A percentile compares a stretch with the other conserved stretches of the same genome.
These are phyloP conservation scores for Casuarina equisetifolia DNA, from an alignment of 306 rosid genomes.

Conservation along the genomic window DNA sequence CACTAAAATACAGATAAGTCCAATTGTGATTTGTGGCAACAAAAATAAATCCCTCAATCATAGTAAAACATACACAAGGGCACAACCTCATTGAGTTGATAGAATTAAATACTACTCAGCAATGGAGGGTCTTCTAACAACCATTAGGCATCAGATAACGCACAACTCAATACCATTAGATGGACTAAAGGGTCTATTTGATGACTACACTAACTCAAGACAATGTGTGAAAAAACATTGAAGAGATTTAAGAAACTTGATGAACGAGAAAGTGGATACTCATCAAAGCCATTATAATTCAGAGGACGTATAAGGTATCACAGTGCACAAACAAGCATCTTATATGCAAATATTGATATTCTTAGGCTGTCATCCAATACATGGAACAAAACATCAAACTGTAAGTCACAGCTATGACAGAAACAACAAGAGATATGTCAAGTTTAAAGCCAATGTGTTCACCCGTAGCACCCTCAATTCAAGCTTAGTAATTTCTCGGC, in stretches of 20 bases:
- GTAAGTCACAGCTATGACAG: slow-evolving; percentile 17
- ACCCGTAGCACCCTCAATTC: slow-evolving; percentile 94
- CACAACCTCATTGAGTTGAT: background rate
- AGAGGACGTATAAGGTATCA: background rate
- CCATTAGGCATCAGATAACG: background rate
- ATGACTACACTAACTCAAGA: background rate
- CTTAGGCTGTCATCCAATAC: background rate
- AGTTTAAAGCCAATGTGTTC: slow-evolving; percentile 29
- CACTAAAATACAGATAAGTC: background rate
- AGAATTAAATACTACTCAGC: background rate
- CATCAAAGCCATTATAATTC: background rate
- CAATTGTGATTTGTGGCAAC: background rate
- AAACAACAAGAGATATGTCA: slow-evolving; percentile 6
- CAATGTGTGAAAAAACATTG: background rate
- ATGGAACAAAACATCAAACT: slow-evolving; percentile 9
- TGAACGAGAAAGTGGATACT: background rate
- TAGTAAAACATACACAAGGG: background rate
- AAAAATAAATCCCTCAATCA: background rate
- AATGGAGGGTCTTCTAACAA: background rate
- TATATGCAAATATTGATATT: background rate
- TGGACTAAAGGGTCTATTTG: background rate
- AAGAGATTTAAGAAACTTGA: background rate
- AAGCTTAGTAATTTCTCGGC: slow-evolving; percentile 92
- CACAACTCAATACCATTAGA: background rate
- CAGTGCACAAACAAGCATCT: background rate